Conservation (phyloP, 306 rosid species). For the Leucaena leucocephala region DNA sequence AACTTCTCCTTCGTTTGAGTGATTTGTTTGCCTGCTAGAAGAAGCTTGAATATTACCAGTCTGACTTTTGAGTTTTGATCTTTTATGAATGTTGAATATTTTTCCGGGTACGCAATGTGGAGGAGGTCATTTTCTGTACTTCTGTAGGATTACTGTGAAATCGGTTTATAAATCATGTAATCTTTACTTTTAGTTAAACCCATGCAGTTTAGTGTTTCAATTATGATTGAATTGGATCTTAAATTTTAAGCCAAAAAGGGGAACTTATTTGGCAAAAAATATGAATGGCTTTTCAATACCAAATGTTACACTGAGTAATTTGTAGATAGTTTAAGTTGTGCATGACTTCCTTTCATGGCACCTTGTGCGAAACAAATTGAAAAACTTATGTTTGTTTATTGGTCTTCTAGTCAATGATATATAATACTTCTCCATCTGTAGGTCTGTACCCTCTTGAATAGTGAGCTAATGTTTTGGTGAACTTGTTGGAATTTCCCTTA, state of each 20-base stretch:
- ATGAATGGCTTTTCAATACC: not conserved
- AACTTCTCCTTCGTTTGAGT: not conserved
- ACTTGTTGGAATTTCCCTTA: slow-evolving; percentile 19
- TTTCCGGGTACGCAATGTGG: slow-evolving; percentile 33
- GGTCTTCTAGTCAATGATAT: slow-evolving; percentile 38
- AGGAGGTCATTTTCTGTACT: not conserved
- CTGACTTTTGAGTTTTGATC: slow-evolving; percentile 8
- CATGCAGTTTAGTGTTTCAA: not conserved
- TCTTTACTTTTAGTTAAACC: not conserved
- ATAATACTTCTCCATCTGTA: slow-evolving; percentile 26
- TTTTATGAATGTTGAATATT: slow-evolving; percentile 22
- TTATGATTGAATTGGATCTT: not conserved
- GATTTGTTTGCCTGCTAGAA: slow-evolving; percentile 18
- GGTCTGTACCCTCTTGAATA: slow-evolving; percentile 31
- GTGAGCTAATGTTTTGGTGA: slow-evolving; percentile 35
- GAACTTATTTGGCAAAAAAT: not conserved
- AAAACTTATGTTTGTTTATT: slow-evolving; percentile 37
- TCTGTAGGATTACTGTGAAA: not conserved
- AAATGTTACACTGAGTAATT: not conserved
- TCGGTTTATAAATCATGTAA: not conserved
- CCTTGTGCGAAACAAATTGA: slow-evolving; percentile 24
- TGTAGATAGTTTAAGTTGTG: slow-evolving; percentile 18
- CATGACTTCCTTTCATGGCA: slow-evolving; percentile 21
- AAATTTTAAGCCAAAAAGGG: not conserved
- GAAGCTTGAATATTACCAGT: slow-evolving; percentile 22